Evolutionary conservation across 2,329 filamentous ascomycete species (phyloP), one percentile per base, ranked within the genome.

Genomic region (Colletotrichum tabaci): DNA sequence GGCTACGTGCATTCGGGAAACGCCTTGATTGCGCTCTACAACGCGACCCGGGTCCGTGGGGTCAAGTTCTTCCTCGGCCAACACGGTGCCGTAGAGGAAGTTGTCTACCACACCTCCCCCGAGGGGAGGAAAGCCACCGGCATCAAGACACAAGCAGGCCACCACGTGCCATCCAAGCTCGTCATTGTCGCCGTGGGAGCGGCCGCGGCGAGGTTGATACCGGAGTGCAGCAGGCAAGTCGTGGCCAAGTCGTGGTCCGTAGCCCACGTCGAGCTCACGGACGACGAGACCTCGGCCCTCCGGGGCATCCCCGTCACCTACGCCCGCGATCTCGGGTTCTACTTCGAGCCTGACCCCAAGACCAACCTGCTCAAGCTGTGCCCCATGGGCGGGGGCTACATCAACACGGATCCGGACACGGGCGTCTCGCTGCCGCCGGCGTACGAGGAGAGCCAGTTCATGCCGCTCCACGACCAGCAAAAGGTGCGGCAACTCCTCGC

Each of bases 341-440:
- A 90, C 79, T 92, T 92, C 68, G 90, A 92, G 77, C 89, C 90
- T 0, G 90, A 92, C 73, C 86, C 84, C 0, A 82, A 84, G 72
- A 91, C 89, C 0, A 84, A 85, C 26, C 77, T 91, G 5, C 79
- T 92, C 53, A 92, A 92, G 79, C 76, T 92, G 12, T 91, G 89
- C 74, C 88, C 88, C 0, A 84, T 87, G 77, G 88, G 88, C 2
- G 87, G 85, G 0, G 90, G 89, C 0, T 90, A 89, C 74, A 86
- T 86, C 15, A 86, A 89, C 70, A 81, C 77, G 7, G 62, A 76
- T 21, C 70, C 76, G 1, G 57, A 79, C 57, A 65, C 66, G 7
- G 56, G 85, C 77, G 26, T 81, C 1, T 87, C 86, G 0, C 61
- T 69, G 0, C 66, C 66, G 18, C 66, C 66, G 7, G 30, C 66